Evolutionary conservation across 2,329 filamentous ascomycete genomes (phyloP).

Genomic region (Talaromyces sp.): DNA sequence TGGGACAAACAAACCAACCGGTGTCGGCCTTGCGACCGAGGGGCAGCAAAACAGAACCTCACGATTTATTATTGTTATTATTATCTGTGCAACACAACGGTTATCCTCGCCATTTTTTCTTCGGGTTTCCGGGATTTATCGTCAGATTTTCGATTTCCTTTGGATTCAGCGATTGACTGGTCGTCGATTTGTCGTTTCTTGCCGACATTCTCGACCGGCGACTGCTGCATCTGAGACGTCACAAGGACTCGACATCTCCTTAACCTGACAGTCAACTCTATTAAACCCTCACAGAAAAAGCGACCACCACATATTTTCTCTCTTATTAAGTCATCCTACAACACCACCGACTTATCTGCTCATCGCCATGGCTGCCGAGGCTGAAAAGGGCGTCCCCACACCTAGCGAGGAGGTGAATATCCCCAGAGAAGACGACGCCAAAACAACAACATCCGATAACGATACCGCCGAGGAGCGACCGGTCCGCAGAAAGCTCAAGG

Average conservation of each 20-base stretch:
- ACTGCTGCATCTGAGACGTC: neutral
- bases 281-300: neutral
- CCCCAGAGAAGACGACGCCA: constrained; percentile 15
- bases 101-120: neutral
- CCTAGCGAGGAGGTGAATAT: constrained; percentile 13
- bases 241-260: neutral
- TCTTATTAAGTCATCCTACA: neutral
- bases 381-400: constrained; percentile 10
- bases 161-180: neutral
- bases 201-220: neutral
- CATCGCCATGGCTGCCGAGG: constrained; percentile 13
- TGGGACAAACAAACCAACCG: neutral
- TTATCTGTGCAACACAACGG: neutral
- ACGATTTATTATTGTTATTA: neutral
- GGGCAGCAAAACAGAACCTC: neutral
- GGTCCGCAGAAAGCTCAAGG: constrained; percentile 57
- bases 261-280: neutral
- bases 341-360: neutral
- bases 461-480: constrained; percentile 43
- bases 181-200: neutral
- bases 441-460: constrained; percentile 20
- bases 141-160: neutral
- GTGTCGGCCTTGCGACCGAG: constrained; percentile 1
- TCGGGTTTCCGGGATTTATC: neutral
- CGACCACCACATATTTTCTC: neutral